Conservation (phyloP, 2,329 filamentous ascomycete species). For the Trichoderma brevicompactum region DNA sequence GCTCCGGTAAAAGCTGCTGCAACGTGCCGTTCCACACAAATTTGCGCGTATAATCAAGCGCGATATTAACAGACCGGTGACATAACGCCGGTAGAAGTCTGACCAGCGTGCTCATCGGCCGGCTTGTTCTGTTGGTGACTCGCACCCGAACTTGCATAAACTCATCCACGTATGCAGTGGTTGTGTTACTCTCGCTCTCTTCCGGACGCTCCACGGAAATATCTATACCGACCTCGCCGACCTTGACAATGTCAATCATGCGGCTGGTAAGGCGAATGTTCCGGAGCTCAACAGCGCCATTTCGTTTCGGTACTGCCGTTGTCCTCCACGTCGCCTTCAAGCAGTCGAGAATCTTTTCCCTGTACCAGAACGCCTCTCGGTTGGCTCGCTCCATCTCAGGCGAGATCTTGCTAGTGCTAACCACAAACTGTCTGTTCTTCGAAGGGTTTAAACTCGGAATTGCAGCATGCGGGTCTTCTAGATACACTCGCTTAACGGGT, state of each 20-base stretch:
- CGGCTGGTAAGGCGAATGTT: constrained; percentile 72
- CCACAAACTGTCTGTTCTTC: constrained; percentile 89
- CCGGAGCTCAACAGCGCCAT: constrained; percentile 75
- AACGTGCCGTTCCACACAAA: constrained; percentile 84
- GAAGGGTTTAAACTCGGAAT: constrained; percentile 81
- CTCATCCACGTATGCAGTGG: constrained; percentile 46
- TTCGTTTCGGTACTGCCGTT: constrained; percentile 53
- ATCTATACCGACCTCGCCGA: constrained; percentile 76
- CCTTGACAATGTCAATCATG: constrained; percentile 81
- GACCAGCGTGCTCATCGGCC: constrained; percentile 71
- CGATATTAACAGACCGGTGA: constrained; percentile 70
- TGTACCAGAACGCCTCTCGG: constrained; percentile 89
- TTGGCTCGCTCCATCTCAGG: constrained; percentile 78
- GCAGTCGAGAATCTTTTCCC: constrained; percentile 75
- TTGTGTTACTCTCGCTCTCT: constrained; percentile 22
- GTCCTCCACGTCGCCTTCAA: constrained; percentile 75
- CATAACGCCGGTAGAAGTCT: constrained; percentile 77
- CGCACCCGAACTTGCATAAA: constrained; percentile 73
- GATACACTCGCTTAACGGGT: constrained; percentile 73
- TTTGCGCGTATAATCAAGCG: constrained; percentile 80
- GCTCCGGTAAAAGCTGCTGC: constrained; percentile 70
- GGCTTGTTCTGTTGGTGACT: constrained; percentile 72
- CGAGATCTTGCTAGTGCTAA: constrained; percentile 77
- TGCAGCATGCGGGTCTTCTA: constrained; percentile 75
- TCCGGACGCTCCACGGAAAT: constrained; percentile 54